Conservation (phyloP, 1,139 yeast genomes). For the Candida sanyaensis region DNA sequence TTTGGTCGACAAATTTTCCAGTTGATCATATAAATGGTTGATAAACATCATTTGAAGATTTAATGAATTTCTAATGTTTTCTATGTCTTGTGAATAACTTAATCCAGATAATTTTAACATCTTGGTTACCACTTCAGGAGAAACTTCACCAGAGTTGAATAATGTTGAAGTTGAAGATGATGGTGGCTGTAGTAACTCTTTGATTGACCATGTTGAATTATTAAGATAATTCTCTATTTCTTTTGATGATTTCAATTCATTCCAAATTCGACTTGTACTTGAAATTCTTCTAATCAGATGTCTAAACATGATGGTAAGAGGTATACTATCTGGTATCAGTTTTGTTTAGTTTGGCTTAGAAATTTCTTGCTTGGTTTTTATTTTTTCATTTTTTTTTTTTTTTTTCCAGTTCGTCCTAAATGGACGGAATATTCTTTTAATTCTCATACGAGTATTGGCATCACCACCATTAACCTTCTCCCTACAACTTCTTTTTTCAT, state of each 20-base stretch:
- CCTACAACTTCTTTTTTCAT: too few relatives aligned
- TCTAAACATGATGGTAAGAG: not conserved
- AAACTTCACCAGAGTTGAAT: constrained; percentile 14
- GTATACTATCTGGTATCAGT: too few relatives aligned
- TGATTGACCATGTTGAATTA: constrained; percentile 31
- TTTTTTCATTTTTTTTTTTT: not conserved
- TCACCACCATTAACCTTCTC: too few relatives aligned
- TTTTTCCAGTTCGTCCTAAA: too few relatives aligned
- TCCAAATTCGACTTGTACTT: not conserved
- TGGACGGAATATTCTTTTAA: too few relatives aligned
- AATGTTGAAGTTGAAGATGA: not conserved
- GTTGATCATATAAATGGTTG: constrained; percentile 38
- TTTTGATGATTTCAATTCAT: not conserved
- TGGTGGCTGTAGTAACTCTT: constrained; percentile 19
- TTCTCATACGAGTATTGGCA: too few relatives aligned
- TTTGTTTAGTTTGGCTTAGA: too few relatives aligned
- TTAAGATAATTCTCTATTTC: constrained; percentile 15
- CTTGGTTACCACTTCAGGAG: constrained; percentile 23
- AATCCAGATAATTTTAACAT: constrained; percentile 51
- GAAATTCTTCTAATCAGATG: not conserved
- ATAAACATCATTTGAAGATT: constrained; percentile 49
- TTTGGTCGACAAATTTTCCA: constrained; percentile 13
- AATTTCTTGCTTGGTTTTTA: not conserved
- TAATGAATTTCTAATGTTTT: constrained; percentile 31
- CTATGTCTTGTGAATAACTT: constrained; percentile 17